These are phyloP conservation scores for Beauveria caledonica DNA, from an alignment of 2,329 filamentous ascomycete species.

Conservation along the genomic window DNA sequence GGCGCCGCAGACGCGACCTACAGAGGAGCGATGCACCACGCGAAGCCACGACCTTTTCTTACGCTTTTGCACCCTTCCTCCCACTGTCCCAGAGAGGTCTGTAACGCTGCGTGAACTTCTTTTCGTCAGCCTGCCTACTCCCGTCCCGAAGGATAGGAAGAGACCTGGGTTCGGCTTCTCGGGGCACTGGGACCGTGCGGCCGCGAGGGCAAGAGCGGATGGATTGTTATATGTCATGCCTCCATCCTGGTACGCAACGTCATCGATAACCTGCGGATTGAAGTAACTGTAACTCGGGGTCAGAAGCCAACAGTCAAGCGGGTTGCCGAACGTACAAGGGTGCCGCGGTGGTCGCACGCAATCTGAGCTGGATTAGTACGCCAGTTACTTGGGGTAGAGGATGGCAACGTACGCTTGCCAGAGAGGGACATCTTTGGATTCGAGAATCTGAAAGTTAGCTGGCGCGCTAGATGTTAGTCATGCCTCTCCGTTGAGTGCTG, in stretches of 20 bases:
- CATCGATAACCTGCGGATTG: neutral
- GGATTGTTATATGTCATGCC: neutral
- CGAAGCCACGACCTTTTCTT: neutral
- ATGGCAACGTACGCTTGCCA: neutral
- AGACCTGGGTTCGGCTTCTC: neutral
- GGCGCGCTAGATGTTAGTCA: neutral
- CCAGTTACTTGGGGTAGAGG: neutral
- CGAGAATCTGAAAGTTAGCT: neutral
- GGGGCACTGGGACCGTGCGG: neutral
- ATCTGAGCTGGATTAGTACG: neutral
- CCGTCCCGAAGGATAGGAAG: neutral
- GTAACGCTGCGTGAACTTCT: neutral
- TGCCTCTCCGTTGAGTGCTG: neutral
- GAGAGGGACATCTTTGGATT: neutral
- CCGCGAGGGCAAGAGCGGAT: neutral
- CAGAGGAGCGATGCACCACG: neutral
- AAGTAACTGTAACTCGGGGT: neutral
- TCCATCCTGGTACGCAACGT: neutral
- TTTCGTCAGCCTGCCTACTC: neutral
- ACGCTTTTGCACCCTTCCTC: neutral
- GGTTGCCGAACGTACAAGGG: neutral
- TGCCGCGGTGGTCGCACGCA: neutral
- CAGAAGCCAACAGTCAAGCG: neutral
- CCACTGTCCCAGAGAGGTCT: neutral
- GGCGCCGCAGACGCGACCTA: neutral